Base-by-base conservation (phyloP, 495 filamentous ascomycete genomes). In the Neurospora sublineolata region DNA sequence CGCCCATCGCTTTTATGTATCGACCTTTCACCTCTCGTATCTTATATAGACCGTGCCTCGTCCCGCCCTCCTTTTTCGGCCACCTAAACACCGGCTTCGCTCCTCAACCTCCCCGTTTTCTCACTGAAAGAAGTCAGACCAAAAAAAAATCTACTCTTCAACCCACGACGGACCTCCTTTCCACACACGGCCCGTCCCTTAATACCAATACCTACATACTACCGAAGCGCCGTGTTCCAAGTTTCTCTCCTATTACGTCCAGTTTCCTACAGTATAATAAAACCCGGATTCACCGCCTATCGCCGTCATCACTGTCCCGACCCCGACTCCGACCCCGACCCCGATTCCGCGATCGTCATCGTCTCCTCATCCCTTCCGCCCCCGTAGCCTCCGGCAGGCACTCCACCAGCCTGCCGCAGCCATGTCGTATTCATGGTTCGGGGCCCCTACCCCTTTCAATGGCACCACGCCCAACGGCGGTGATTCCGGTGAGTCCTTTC, bases 391-490 rank as follows among this genome's bases (percentile, higher is more conserved):
- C 67, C 70, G 27, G 70, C 64, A 12, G n/a, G 18, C 67, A 14
- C 69, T 41, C 37, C 69, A 60, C 70, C 16, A 37, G 68, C 42
- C 69, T n/a, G 27, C 64, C 69, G 70, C 69, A 75, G 77, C 72
- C 74, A 86, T 90, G 88, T 93, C 92, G 69, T 94, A 96, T 84
- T 87, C 92, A 78, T 94, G 92, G 91, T 83, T 91, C 69, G 93
- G 94, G 69, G 82, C 93, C 38, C 93, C 94, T 14, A 80, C 89
- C 41, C 76, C 81, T 69, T 97, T 93, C 84, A 91, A 91, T 79
- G 87, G 92, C 77, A 94, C 93, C 44, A 87, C 92, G 74, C 67
- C 80, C n/a, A 81, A 85, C 44, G 94, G 94, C 71, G 94, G 94
- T 76, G 84, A 97, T 84, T 93, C 93, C 67, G 85, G 94, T 97